A percentile compares a stretch with the other conserved stretches of the same genome.
Evolutionary conservation across 345 rosid genomes (phyloP).

Genomic region (Nasturtium officinale): DNA sequence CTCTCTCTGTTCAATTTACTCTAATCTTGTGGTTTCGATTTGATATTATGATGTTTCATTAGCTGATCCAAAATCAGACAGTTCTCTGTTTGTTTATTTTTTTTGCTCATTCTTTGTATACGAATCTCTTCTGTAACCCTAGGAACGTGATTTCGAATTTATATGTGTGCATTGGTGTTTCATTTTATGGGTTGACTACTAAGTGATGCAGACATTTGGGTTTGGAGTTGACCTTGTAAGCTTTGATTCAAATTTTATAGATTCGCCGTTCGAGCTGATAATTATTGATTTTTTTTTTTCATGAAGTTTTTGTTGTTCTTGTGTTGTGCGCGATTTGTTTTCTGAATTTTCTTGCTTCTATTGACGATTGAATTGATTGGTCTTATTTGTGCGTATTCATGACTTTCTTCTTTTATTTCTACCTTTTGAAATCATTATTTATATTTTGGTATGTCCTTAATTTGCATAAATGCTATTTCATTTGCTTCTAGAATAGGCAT

Average conservation of each 20-base stretch:
- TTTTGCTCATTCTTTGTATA: neutral
- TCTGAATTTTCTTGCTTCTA: neutral
- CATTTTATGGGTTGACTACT: neutral
- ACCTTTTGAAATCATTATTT: neutral
- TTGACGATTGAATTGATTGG: slow-evolving; percentile 7
- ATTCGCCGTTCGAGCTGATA: neutral
- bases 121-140: slow-evolving; percentile 5
- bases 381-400: neutral
- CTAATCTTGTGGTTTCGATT: neutral
- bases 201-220: neutral
- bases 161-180: neutral
- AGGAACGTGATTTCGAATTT: neutral
- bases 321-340: slow-evolving; percentile 4
- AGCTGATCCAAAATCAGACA: neutral
- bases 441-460: neutral
- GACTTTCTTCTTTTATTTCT: neutral
- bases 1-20: neutral
- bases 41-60: neutral
- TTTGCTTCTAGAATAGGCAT: slow-evolving; percentile 14
- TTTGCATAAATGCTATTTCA: slow-evolving; percentile 16
- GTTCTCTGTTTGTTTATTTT: neutral
- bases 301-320: neutral
- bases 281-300: neutral
- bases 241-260: neutral
- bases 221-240: slow-evolving; percentile 36